Percentiles rank a stretch among this genome's conserved stretches.
Evolutionary conservation across 306 rosid genomes (phyloP).

Genomic region (Fragaria ananassa): DNA sequence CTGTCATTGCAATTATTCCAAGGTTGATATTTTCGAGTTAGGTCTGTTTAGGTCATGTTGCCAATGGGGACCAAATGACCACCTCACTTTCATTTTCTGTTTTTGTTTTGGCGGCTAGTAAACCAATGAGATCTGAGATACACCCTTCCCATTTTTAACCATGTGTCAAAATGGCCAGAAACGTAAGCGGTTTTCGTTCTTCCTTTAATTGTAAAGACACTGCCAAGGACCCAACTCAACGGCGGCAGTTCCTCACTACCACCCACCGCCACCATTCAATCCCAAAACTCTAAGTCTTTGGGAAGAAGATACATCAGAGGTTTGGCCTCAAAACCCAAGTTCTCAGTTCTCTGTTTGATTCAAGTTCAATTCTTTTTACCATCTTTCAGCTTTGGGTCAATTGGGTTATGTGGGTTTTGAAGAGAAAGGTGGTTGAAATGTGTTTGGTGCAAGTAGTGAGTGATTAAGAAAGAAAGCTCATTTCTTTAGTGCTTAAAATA

Average conservation of each 20-base stretch:
- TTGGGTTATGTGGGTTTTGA: background rate
- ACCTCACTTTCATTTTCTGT: too few relatives aligned
- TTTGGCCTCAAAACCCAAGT: background rate
- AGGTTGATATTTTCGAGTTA: background rate
- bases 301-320: background rate
- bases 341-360: background rate
- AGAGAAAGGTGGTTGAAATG: background rate
- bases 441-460: background rate
- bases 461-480: background rate
- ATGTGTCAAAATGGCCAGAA: background rate
- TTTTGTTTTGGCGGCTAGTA: background rate
- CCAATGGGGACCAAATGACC: too few relatives aligned
- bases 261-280: background rate
- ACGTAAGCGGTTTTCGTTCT: background rate
- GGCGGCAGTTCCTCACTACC: background rate
- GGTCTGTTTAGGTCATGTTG: too few relatives aligned
- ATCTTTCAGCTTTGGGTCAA: background rate
- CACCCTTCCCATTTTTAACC: too few relatives aligned
- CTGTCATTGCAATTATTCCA: background rate
- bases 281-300: background rate
- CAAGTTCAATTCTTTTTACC: background rate
- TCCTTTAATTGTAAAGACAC: background rate
- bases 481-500: background rate
- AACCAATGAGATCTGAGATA: background rate
- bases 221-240: too few relatives aligned